These are phyloP conservation scores for Phytophthora melonis DNA, from an alignment of 352 stramenopile species.

Conservation along the genomic window DNA sequence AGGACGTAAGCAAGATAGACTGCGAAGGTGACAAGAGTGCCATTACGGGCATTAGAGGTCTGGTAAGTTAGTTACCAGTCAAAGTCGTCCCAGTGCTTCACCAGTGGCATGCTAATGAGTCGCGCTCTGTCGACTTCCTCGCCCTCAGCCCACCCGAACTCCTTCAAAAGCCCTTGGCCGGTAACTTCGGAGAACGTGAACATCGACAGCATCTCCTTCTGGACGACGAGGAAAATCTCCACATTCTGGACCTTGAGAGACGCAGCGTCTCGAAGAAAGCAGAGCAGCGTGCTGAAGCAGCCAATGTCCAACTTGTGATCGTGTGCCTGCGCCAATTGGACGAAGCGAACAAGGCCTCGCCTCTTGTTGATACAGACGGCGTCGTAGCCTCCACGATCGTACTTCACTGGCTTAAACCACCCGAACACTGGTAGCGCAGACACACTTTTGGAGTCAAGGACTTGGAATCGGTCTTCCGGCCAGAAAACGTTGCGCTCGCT, in stretches of 20 bases:
- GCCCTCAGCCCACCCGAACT: neutral
- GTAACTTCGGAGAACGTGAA: too few species aligned
- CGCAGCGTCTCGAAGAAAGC: too few species aligned
- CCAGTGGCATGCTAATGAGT: neutral
- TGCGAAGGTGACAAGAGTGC: too few species aligned
- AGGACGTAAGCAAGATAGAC: neutral
- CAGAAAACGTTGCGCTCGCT: too few species aligned
- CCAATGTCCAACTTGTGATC: too few species aligned
- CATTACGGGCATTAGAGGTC: too few species aligned
- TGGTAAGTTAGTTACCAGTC: neutral
- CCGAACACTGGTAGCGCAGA: neutral
- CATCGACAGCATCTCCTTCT: too few species aligned
- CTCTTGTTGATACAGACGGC: slow-evolving; percentile 21
- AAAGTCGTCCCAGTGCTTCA: neutral
- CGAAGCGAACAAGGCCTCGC: slow-evolving; percentile 11
- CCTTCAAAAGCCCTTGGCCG: too few species aligned
- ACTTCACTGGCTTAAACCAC: slow-evolving; percentile 11
- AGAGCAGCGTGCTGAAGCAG: too few species aligned
- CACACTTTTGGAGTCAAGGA: neutral
- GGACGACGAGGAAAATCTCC: too few species aligned
- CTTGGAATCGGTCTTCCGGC: too few species aligned
- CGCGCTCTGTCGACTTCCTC: neutral
- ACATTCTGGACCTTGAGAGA: too few species aligned
- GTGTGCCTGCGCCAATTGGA: slow-evolving; percentile 5
- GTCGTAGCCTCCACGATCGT: slow-evolving; percentile 24